phyloP scores from a whole-genome alignment of 352 stramenopile genomes.

The Thalassiosira hispida region DNA sequence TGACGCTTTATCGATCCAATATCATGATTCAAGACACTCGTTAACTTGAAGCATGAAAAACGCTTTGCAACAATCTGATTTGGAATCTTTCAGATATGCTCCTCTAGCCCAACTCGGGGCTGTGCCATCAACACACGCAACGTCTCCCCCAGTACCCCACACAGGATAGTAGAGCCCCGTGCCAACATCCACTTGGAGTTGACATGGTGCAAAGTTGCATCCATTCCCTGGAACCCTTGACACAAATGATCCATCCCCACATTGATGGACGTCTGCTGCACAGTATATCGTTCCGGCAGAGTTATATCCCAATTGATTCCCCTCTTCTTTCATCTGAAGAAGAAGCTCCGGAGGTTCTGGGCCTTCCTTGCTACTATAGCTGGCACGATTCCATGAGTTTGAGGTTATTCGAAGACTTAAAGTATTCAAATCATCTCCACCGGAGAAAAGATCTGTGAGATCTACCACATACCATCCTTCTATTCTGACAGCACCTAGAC shows the following conservation, averaged over 20 bases:
- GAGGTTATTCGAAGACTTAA: conserved; percentile 37
- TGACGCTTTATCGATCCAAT: no score
- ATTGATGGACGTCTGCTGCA: conserved; percentile 22
- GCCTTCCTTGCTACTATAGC: conserved; percentile 48
- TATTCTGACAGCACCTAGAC: conserved; percentile 21
- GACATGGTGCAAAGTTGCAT: conserved; percentile 44
- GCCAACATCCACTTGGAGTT: neutral
- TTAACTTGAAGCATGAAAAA: conserved; percentile 53
- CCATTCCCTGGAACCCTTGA: conserved; percentile 9
- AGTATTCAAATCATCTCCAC: conserved; percentile 15
- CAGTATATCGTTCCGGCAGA: conserved; percentile 8
- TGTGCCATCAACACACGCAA: conserved; percentile 29
- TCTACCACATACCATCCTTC: conserved; percentile 43
- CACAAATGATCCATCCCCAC: conserved; percentile 38
- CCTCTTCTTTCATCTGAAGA: conserved; percentile 10
- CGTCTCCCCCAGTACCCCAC: conserved; percentile 31
- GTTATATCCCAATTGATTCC: neutral
- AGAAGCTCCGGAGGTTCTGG: conserved; percentile 35
- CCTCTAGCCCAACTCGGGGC: conserved; percentile 51
- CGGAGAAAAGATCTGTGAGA: conserved; percentile 17
- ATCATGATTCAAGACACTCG: conserved; percentile 43
- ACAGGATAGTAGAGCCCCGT: conserved; percentile 42
- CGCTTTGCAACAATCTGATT: conserved; percentile 46
- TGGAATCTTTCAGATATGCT: conserved; percentile 55
- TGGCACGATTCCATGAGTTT: conserved; percentile 41